Evolutionary conservation across 371 early-diverging fungal genomes (phyloP).

Genomic region (Apophysomyces sp.): DNA sequence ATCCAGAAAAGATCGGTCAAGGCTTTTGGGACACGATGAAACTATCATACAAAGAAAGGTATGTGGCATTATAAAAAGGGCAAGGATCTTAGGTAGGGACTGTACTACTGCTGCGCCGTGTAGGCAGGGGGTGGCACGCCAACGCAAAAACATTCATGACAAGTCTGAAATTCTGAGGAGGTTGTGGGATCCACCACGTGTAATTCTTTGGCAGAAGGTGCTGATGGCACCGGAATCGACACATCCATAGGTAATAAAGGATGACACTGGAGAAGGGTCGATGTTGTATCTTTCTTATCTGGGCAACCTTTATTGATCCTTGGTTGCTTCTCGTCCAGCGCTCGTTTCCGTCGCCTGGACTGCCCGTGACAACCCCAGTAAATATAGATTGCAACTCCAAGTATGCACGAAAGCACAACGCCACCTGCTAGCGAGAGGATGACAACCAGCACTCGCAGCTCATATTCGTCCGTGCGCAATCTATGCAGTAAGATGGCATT

Average conservation of each 20-base stretch:
- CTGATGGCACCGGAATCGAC: conserved; percentile 12
- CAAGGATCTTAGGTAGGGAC: too few species aligned
- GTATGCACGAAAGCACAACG: conserved; percentile 16
- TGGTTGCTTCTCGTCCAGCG: background rate
- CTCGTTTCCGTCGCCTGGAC: background rate
- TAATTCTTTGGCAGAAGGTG: conserved; percentile 26
- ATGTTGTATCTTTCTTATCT: background rate
- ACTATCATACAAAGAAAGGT: too few species aligned
- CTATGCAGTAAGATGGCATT: conserved; percentile 3
- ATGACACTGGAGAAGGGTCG: background rate
- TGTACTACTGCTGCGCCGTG: background rate
- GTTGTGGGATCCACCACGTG: background rate
- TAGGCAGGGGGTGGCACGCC: background rate
- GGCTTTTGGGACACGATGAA: too few species aligned
- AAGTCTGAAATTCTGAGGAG: background rate
- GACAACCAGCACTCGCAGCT: conserved; percentile 20
- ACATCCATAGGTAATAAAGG: background rate
- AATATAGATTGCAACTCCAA: conserved; percentile 23
- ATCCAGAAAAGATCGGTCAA: too few species aligned
- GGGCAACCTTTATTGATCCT: background rate
- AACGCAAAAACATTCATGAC: background rate
- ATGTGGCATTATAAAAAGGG: too few species aligned
- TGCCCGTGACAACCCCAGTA: conserved; percentile 18
- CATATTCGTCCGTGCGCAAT: conserved; percentile 18
- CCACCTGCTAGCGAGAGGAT: conserved; percentile 22